Evolutionary conservation across 345 rosid species (phyloP).

Genomic region (Streptanthus diversifolius): DNA sequence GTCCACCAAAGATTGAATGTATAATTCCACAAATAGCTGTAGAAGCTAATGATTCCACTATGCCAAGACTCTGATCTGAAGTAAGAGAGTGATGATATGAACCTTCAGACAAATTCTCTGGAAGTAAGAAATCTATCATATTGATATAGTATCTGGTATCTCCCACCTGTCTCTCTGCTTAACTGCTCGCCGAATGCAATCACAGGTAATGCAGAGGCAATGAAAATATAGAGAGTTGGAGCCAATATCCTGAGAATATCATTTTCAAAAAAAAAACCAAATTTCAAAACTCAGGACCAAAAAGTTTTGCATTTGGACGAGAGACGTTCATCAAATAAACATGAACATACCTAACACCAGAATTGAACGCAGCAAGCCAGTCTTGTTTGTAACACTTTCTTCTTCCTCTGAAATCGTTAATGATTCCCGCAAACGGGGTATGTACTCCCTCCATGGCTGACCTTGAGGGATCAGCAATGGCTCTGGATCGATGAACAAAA

Average conservation of each 20-base stretch:
- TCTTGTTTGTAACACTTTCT: constrained; percentile 56
- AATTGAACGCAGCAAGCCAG: constrained; percentile 42
- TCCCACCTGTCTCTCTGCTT: constrained; percentile 53
- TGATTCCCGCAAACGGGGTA: constrained; percentile 47
- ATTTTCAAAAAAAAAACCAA: neutral
- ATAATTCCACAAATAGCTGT: constrained; percentile 59
- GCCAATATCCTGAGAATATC: constrained; percentile 49
- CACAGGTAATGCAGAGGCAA: constrained; percentile 70
- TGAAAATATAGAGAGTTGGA: constrained; percentile 60
- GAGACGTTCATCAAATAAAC: neutral
- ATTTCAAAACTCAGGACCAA: neutral
- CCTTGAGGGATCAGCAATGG: constrained; percentile 28
- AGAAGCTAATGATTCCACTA: constrained; percentile 57
- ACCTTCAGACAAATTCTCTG: neutral
- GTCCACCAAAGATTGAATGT: constrained; percentile 70
- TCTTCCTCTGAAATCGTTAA: constrained; percentile 54
- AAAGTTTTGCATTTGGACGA: neutral
- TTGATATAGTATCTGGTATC: neutral
- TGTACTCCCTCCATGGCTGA: constrained; percentile 42
- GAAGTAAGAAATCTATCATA: neutral
- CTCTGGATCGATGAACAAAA: neutral
- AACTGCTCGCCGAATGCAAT: constrained; percentile 71
- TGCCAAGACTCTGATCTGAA: constrained; percentile 57
- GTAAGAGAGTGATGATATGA: neutral
- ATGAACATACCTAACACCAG: constrained; percentile 45